These are phyloP conservation scores for Crithidia thermophila DNA, from an alignment of 208 protist species.

Conservation along the genomic window DNA sequence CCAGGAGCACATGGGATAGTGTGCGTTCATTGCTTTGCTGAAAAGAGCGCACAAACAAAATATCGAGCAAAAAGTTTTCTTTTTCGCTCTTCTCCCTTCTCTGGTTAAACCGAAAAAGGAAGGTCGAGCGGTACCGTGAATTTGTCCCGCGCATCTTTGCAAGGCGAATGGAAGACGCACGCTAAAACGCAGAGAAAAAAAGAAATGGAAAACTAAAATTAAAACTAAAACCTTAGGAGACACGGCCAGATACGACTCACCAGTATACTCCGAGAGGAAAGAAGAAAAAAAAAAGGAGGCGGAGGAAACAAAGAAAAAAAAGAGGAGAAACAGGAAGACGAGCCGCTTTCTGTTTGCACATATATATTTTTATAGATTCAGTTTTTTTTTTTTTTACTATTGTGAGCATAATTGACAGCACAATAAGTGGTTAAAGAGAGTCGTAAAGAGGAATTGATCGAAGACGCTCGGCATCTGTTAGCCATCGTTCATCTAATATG, in stretches of 20 bases:
- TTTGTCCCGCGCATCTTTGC: no score
- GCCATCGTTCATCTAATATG: no score
- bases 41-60: no score
- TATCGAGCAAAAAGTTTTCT: no score
- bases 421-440: background rate
- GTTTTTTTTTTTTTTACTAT: background rate
- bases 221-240: background rate
- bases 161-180: background rate
- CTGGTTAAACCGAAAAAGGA: no score
- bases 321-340: background rate
- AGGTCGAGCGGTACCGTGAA: no score
- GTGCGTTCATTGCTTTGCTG: no score
- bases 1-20: background rate
- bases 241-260: no score
- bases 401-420: background rate
- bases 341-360: background rate
- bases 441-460: background rate
- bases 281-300: background rate
- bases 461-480: no score
- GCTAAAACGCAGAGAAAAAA: background rate
- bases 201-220: background rate
- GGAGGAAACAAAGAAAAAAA: constrained; percentile 3
- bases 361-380: background rate
- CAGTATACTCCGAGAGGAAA: background rate
- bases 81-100: no score